Conservation (phyloP, 345 rosid genomes). For the Ceriops zippeliana region DNA sequence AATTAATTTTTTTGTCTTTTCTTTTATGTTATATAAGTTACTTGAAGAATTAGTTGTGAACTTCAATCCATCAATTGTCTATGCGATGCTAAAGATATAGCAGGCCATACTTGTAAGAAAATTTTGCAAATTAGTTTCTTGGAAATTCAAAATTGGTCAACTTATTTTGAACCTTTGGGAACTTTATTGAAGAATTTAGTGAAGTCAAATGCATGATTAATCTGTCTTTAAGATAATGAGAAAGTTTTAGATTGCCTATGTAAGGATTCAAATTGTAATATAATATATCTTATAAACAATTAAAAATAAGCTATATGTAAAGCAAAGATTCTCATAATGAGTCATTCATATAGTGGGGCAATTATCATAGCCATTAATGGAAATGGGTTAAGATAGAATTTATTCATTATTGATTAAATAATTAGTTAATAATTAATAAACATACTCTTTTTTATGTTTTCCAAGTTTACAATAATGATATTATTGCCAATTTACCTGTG, state of each 20-base stretch:
- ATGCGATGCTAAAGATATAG: background rate
- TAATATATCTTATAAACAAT: background rate
- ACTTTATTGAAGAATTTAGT: background rate
- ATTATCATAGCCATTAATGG: slow-evolving; percentile 10
- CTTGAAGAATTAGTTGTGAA: slow-evolving; percentile 1
- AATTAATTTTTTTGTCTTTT: background rate
- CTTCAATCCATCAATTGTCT: slow-evolving; percentile 9
- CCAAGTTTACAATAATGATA: too few species aligned
- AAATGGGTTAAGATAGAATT: slow-evolving; percentile 24
- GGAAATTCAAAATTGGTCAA: background rate
- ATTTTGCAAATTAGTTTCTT: slow-evolving; percentile 9
- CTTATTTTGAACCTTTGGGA: slow-evolving; percentile 2
- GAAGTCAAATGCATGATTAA: slow-evolving; percentile 4
- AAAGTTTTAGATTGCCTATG: background rate
- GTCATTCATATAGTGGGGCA: slow-evolving; percentile 1
- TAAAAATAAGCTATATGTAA: slow-evolving; percentile 12
- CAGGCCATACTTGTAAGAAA: slow-evolving; percentile 6
- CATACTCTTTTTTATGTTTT: too few species aligned
- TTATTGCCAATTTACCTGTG: too few species aligned
- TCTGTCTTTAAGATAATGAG: background rate
- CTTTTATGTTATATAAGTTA: slow-evolving; percentile 5
- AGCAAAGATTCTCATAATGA: slow-evolving; percentile 3
- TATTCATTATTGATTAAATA: slow-evolving; percentile 1
- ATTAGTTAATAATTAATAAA: too few species aligned
- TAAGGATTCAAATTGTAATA: slow-evolving; percentile 8